Percentiles rank a stretch among this genome's conserved stretches.
Evolutionary conservation across 2,329 filamentous ascomycete genomes (phyloP).

Genomic region (Fusarium solani-melongenae): DNA sequence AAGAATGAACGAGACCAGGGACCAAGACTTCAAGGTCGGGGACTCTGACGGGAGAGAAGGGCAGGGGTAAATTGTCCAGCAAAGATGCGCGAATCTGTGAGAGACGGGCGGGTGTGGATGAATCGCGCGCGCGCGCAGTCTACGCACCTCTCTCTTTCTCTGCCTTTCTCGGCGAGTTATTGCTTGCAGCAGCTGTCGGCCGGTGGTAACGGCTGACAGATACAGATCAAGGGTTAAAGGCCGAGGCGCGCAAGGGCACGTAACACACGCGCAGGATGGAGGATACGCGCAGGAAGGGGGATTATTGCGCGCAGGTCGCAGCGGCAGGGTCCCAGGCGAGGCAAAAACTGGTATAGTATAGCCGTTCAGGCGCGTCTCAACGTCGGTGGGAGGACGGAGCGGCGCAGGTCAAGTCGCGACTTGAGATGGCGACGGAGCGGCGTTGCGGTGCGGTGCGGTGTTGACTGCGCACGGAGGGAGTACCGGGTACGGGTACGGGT

Average conservation of each 20-base stretch:
- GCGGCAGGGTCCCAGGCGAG: conserved; percentile 15
- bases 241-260: conserved; percentile 31
- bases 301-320: conserved; percentile 29
- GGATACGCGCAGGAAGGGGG: conserved; percentile 34
- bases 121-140: conserved; percentile 35
- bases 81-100: conserved; percentile 23
- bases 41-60: neutral
- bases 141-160: neutral
- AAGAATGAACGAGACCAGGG: conserved; percentile 12
- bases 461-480: conserved; percentile 27
- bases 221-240: conserved; percentile 26
- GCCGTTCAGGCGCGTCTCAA: conserved; percentile 33
- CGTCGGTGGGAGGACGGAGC: conserved; percentile 38
- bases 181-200: conserved; percentile 25
- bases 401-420: conserved; percentile 36
- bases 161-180: neutral
- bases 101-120: conserved; percentile 29
- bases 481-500: conserved; percentile 22
- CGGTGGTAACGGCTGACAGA: conserved; percentile 21
- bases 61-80: conserved; percentile 21
- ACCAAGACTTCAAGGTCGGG: conserved; percentile 29
- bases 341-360: conserved; percentile 3
- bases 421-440: conserved; percentile 23
- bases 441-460: conserved; percentile 8
- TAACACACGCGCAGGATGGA: conserved; percentile 34